phyloP scores from a whole-genome alignment of 2,329 filamentous ascomycete genomes.

The Graphiopsis chlorocephala region DNA sequence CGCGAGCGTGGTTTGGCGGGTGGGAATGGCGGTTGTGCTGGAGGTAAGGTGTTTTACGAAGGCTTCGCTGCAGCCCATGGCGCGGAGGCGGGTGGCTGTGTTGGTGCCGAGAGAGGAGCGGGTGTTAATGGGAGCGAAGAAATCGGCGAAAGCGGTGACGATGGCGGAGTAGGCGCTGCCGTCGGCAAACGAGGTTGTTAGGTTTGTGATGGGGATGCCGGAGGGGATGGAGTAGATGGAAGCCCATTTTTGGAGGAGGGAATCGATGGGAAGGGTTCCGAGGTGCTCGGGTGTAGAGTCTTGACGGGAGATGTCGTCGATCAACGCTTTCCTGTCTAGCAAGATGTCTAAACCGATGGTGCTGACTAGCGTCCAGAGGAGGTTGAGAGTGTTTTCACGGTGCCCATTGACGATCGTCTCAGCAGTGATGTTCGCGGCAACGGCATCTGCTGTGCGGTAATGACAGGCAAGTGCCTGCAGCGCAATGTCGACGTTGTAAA shows the following conservation, averaged over 20 bases:
- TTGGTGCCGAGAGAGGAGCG: background rate
- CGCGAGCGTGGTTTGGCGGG: conserved; percentile 54
- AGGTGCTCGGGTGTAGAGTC: background rate
- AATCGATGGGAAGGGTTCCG: background rate
- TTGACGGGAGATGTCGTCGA: conserved; percentile 41
- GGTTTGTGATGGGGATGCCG: conserved; percentile 49
- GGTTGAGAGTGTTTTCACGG: conserved; percentile 60
- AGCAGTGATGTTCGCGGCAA: conserved; percentile 47
- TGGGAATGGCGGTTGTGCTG: conserved; percentile 44
- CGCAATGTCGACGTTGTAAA: conserved; percentile 59
- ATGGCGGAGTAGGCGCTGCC: conserved; percentile 54
- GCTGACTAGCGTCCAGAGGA: conserved; percentile 60
- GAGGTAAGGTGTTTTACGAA: conserved; percentile 47
- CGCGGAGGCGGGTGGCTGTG: conserved; percentile 36
- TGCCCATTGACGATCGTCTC: conserved; percentile 63
- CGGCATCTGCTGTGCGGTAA: conserved; percentile 39
- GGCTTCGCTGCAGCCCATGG: conserved; percentile 41
- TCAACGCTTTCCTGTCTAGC: conserved; percentile 55
- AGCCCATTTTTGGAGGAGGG: conserved; percentile 57
- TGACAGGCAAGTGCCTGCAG: conserved; percentile 51
- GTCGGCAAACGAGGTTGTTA: conserved; percentile 59
- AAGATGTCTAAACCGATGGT: conserved; percentile 54
- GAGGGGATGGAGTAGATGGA: conserved; percentile 48
- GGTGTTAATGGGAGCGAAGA: conserved; percentile 30
- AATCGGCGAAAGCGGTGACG: conserved; percentile 55